A percentile compares a stretch with the other conserved stretches of the same genome.
Evolutionary conservation across 139 green algal species (phyloP).

Genomic region (Diplosphaera chodatii): DNA sequence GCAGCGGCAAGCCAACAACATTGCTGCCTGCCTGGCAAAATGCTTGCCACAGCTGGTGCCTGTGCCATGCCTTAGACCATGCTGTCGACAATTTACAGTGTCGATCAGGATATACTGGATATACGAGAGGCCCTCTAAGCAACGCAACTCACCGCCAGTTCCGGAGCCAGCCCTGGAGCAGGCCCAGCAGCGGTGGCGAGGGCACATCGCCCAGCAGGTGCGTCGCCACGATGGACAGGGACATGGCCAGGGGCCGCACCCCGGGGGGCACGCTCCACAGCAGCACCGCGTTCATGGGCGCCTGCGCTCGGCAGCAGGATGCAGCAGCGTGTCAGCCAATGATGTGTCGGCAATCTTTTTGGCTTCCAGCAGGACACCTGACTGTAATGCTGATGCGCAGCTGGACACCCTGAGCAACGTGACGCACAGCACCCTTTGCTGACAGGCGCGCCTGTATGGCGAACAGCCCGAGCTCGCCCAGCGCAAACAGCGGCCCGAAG

Average conservation of each 20-base stretch:
- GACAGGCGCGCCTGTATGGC: constrained; percentile 49
- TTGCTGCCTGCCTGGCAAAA: neutral
- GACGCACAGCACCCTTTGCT: too few species aligned
- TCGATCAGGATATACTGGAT: too few species aligned
- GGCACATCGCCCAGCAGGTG: constrained; percentile 94
- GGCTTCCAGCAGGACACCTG: too few species aligned
- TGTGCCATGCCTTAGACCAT: neutral
- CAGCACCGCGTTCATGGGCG: constrained; percentile 67
- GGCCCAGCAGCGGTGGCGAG: constrained; percentile 75
- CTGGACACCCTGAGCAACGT: too few species aligned
- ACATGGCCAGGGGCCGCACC: constrained; percentile 73
- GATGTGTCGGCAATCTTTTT: too few species aligned
- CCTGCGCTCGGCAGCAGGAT: constrained; percentile 43
- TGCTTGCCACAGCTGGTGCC: neutral
- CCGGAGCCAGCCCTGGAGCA: constrained; percentile 50
- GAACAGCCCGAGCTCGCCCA: constrained; percentile 67
- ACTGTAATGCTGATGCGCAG: too few species aligned
- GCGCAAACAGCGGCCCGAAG: constrained; percentile 14
- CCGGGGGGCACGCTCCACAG: constrained; percentile 82
- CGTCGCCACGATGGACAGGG: constrained; percentile 73
- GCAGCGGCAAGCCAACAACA: neutral
- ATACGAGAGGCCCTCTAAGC: too few species aligned
- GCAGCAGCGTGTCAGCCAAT: too few species aligned
- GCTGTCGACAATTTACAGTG: neutral
- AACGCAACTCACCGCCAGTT: constrained; percentile 38